Percentiles rank a stretch among this genome's conserved stretches.
These are phyloP conservation scores for Fusarium sulawesiense DNA, from an alignment of 2,329 filamentous ascomycete species.

Conservation along the genomic window DNA sequence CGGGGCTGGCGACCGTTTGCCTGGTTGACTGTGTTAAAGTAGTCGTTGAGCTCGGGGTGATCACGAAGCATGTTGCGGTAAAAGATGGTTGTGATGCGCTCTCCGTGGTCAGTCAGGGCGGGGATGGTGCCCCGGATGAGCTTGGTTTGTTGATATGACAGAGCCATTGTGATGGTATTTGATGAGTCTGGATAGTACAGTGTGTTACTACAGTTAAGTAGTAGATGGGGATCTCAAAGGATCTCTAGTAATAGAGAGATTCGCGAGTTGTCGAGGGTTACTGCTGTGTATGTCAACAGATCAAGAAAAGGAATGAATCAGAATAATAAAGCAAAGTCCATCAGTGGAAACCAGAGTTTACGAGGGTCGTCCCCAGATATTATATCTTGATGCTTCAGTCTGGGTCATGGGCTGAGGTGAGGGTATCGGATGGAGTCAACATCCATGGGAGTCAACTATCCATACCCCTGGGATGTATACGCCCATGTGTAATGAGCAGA, in stretches of 20 bases:
- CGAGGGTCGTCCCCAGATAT: conserved; percentile 34
- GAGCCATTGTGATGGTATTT: conserved; percentile 48
- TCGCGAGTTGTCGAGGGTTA: background rate
- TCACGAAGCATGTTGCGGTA: conserved; percentile 75
- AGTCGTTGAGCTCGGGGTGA: conserved; percentile 73
- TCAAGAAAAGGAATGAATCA: conserved; percentile 8
- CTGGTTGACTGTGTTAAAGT: conserved; percentile 70
- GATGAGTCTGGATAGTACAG: too few species aligned
- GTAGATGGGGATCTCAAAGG: conserved; percentile 3
- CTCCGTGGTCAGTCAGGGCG: conserved; percentile 73
- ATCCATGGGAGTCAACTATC: background rate
- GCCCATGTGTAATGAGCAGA: conserved; percentile 16
- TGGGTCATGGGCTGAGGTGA: conserved; percentile 8
- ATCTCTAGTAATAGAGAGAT: background rate
- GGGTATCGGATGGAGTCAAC: conserved; percentile 16
- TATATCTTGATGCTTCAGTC: conserved; percentile 38
- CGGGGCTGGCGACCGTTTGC: conserved; percentile 52
- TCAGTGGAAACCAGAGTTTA: background rate
- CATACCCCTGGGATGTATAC: conserved; percentile 18
- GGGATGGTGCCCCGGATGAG: conserved; percentile 79
- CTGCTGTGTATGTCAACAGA: conserved; percentile 1
- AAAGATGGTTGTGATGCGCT: conserved; percentile 76
- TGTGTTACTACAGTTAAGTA: conserved; percentile 1
- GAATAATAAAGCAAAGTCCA: conserved; percentile 13
- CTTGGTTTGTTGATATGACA: conserved; percentile 67